Conservation (phyloP, 1,139 yeast genomes). For the Nakaseomyces uthaithaninus region DNA sequence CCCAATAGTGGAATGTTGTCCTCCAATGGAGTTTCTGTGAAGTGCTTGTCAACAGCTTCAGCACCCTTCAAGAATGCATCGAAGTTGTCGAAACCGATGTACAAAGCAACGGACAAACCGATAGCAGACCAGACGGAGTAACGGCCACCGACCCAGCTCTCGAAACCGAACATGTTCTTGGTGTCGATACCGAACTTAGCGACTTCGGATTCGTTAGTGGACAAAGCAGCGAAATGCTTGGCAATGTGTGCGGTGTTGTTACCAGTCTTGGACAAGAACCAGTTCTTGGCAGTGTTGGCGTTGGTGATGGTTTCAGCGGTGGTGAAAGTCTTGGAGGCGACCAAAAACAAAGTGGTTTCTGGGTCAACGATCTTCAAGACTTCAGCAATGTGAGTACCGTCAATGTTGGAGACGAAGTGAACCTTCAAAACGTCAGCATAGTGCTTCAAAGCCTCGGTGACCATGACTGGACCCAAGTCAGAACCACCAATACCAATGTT, state of each 20-base stretch:
- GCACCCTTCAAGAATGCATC: constrained; percentile 91
- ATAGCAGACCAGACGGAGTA: constrained; percentile 99
- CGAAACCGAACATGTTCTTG: constrained; percentile 96
- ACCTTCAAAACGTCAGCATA: constrained; percentile 71
- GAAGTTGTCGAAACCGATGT: constrained; percentile 91
- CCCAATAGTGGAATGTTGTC: constrained; percentile 89
- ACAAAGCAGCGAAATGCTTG: constrained; percentile 93
- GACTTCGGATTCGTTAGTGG: constrained; percentile 88
- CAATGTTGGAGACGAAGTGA: constrained; percentile 95
- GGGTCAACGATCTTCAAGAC: constrained; percentile 67
- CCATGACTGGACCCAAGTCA: constrained; percentile 98
- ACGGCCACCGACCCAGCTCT: constrained; percentile 98
- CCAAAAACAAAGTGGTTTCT: constrained; percentile 87
- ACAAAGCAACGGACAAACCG: constrained; percentile 89
- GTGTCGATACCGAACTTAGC: constrained; percentile 93
- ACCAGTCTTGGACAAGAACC: constrained; percentile 71
- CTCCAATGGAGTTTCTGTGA: constrained; percentile 73
- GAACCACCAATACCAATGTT: constrained; percentile 99
- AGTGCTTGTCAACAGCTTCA: constrained; percentile 92
- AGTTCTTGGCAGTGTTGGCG: constrained; percentile 86
- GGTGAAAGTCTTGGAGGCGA: constrained; percentile 97
- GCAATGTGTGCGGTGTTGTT: constrained; percentile 69
- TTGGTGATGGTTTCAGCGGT: constrained; percentile 97
- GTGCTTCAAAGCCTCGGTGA: constrained; percentile 91
- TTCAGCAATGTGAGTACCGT: constrained; percentile 96